Evolutionary conservation across 2,329 filamentous ascomycete genomes (phyloP).

Genomic region (Colletotrichum gigasporum): DNA sequence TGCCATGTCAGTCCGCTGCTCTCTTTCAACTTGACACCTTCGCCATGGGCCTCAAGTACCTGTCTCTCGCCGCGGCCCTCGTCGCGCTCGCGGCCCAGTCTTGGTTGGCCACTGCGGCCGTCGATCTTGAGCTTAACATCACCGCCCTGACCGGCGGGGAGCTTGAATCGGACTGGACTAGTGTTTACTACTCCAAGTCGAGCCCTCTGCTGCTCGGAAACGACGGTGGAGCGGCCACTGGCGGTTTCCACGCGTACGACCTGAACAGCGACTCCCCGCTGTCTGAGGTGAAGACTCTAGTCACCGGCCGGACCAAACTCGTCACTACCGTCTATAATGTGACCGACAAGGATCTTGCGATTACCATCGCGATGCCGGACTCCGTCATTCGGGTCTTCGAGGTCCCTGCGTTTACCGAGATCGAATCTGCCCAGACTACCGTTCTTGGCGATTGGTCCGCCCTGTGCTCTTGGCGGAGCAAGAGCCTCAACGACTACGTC

Average conservation of each 20-base stretch:
- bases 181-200: slow-evolving; percentile 47
- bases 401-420: slow-evolving; percentile 40
- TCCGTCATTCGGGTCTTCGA: slow-evolving; percentile 52
- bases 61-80: slow-evolving; percentile 17
- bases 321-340: slow-evolving; percentile 50
- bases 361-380: slow-evolving; percentile 54
- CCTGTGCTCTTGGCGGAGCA: slow-evolving; percentile 54
- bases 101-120: slow-evolving; percentile 4
- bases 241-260: slow-evolving; percentile 51
- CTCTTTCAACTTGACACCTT: background rate
- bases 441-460: slow-evolving; percentile 58
- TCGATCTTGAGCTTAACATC: slow-evolving; percentile 38
- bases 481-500: slow-evolving; percentile 51
- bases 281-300: slow-evolving; percentile 41
- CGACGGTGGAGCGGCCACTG: slow-evolving; percentile 52
- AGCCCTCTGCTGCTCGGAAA: slow-evolving; percentile 54
- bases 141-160: slow-evolving; percentile 42
- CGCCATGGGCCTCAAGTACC: slow-evolving; percentile 23
- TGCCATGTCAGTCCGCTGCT: slow-evolving; percentile 22
- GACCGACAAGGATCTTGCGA: slow-evolving; percentile 45
- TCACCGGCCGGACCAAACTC: slow-evolving; percentile 56
- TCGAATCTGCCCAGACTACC: slow-evolving; percentile 42
- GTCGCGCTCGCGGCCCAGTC: slow-evolving; percentile 17
- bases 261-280: slow-evolving; percentile 43
- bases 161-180: slow-evolving; percentile 52